phyloP scores from a whole-genome alignment of 2,329 filamentous ascomycete species.

The Pseudodiploospora longispora region DNA sequence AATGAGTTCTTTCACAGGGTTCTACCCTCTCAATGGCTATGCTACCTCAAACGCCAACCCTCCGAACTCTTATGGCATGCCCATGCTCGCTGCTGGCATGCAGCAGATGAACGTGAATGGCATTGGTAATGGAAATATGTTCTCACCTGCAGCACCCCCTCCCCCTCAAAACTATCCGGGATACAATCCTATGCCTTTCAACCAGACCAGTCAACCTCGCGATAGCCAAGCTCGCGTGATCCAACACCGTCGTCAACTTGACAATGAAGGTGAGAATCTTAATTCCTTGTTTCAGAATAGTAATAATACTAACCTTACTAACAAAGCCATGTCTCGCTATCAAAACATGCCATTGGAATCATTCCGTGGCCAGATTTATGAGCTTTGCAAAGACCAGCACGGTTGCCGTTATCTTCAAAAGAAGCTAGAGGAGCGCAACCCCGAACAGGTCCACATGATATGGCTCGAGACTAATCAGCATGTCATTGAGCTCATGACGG shows the following conservation, averaged over 20 bases:
- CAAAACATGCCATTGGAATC: conserved; percentile 75
- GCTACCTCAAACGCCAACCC: conserved; percentile 17
- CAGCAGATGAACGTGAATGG: conserved; percentile 53
- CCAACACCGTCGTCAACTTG: conserved; percentile 65
- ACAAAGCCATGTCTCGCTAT: conserved; percentile 65
- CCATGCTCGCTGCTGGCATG: conserved; percentile 60
- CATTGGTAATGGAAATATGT: conserved; percentile 35
- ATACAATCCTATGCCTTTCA: conserved; percentile 44
- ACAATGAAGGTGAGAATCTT: conserved; percentile 55
- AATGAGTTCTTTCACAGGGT: conserved; percentile 22
- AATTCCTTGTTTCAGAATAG: background rate
- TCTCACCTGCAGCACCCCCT: conserved; percentile 16
- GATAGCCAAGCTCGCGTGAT: conserved; percentile 72
- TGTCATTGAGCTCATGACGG: conserved; percentile 96
- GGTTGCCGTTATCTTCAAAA: conserved; percentile 95
- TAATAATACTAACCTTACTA: conserved; percentile 19
- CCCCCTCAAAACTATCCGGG: conserved; percentile 49
- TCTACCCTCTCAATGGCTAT: conserved; percentile 23
- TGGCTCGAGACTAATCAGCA: conserved; percentile 90
- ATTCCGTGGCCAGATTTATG: conserved; percentile 76
- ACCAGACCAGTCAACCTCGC: conserved; percentile 47
- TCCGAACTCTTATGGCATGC: conserved; percentile 21
- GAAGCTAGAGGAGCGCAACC: conserved; percentile 84
- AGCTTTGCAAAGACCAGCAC: conserved; percentile 94
- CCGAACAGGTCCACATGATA: conserved; percentile 82